A percentile compares a stretch with the other conserved stretches of the same genome.
Evolutionary conservation across 2,329 filamentous ascomycete genomes (phyloP).

Genomic region (Chlorencoelia australis): DNA sequence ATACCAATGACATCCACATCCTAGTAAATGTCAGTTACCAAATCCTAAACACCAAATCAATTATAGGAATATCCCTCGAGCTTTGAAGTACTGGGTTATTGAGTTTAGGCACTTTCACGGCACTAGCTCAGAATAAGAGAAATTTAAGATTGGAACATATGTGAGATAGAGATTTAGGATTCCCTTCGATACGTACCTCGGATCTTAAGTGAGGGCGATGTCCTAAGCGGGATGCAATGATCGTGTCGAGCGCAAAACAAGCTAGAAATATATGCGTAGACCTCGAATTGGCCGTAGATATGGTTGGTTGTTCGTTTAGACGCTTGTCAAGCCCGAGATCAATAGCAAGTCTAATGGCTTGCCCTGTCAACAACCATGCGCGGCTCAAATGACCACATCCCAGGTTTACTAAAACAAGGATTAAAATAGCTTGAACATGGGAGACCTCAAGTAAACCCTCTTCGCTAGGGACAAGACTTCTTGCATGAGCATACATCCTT

Average conservation of each 20-base stretch:
- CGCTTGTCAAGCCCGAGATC: slow-evolving; percentile 32
- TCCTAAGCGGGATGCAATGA: slow-evolving; percentile 42
- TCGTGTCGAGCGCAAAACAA: slow-evolving; percentile 52
- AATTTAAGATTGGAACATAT: too few species aligned
- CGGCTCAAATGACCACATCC: slow-evolving; percentile 43
- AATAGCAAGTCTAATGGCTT: slow-evolving; percentile 46
- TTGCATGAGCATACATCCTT: slow-evolving; percentile 41
- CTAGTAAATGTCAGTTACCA: too few species aligned
- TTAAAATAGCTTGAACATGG: slow-evolving; percentile 45
- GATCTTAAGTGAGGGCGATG: slow-evolving; percentile 39
- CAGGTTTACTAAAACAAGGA: slow-evolving; percentile 54
- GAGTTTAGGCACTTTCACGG: too few species aligned
- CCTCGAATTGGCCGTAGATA: slow-evolving; percentile 20
- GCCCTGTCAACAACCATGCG: slow-evolving; percentile 56
- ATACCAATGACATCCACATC: slow-evolving; percentile 37
- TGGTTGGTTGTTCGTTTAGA: slow-evolving; percentile 15
- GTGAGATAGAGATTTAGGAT: too few species aligned
- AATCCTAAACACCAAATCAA: too few species aligned
- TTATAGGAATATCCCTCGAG: too few species aligned
- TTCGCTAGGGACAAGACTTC: slow-evolving; percentile 38
- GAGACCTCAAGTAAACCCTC: slow-evolving; percentile 39
- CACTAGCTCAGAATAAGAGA: too few species aligned
- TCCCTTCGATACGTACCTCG: too few species aligned
- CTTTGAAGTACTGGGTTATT: too few species aligned
- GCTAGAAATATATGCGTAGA: slow-evolving; percentile 40